Evolutionary conservation across 805 yeast species (phyloP).

Genomic region (Monosporozyma aerobia): DNA sequence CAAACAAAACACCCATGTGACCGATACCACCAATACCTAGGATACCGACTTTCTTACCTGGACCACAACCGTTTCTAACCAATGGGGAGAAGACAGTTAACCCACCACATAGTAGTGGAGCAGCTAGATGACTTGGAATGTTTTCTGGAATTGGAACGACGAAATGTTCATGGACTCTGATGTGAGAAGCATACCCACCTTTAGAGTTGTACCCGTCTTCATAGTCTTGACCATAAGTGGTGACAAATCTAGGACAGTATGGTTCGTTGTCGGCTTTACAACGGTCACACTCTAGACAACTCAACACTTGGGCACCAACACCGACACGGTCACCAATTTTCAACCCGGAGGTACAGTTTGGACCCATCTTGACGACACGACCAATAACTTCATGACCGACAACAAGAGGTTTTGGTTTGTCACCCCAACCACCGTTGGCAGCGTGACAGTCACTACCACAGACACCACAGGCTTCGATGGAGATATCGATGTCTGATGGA

Average conservation of each 20-base stretch:
- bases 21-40: constrained; percentile 52
- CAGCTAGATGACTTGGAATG: constrained; percentile 46
- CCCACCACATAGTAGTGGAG: constrained; percentile 75
- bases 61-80: constrained; percentile 41
- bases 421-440: constrained; percentile 21
- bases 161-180: constrained; percentile 54
- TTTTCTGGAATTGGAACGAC: constrained; percentile 55
- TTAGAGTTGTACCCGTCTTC: constrained; percentile 40
- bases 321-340: constrained; percentile 73
- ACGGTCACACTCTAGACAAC: constrained; percentile 54
- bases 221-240: constrained; percentile 42
- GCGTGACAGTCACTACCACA: constrained; percentile 49
- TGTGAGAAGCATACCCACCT: constrained; percentile 62
- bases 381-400: constrained; percentile 40
- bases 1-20: constrained; percentile 47
- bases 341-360: constrained; percentile 38
- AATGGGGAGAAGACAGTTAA: constrained; percentile 64
- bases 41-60: constrained; percentile 44
- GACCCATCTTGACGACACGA: constrained; percentile 54
- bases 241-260: constrained; percentile 41
- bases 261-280: constrained; percentile 48
- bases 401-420: constrained; percentile 29
- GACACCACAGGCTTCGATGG: constrained; percentile 53
- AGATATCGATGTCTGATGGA: constrained; percentile 43
- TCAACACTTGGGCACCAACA: constrained; percentile 58